Evolutionary conservation across 805 yeast genomes (phyloP).

Genomic region (Saturnispora serradocipensis): DNA sequence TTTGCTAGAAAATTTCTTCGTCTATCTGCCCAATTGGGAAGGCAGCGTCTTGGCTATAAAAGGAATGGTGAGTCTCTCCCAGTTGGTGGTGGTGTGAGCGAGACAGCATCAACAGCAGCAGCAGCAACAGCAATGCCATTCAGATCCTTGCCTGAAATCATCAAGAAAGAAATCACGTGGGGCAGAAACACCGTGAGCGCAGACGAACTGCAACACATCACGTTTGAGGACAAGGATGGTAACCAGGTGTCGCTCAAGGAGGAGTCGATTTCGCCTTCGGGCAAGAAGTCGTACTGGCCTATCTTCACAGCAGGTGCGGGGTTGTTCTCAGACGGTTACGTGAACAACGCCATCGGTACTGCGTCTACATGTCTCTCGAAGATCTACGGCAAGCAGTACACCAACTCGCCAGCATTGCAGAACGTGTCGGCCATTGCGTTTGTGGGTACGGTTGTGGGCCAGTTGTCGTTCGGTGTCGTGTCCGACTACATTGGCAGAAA

Average conservation of each 20-base stretch:
- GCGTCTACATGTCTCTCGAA: conserved; percentile 60
- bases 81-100: no score
- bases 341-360: conserved; percentile 74
- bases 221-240: conserved; percentile 17
- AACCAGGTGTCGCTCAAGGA: conserved; percentile 17
- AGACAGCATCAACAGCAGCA: no score
- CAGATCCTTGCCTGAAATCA: conserved; percentile 9
- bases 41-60: neutral
- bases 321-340: conserved; percentile 86
- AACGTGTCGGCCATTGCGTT: conserved; percentile 84
- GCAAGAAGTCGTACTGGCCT: conserved; percentile 40
- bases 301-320: conserved; percentile 86
- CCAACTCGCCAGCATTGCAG: conserved; percentile 57
- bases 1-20: neutral
- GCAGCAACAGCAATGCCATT: conserved; percentile 9
- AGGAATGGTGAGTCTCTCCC: neutral
- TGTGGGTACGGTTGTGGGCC: conserved; percentile 87
- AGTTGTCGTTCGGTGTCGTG: conserved; percentile 67
- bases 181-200: conserved; percentile 16
- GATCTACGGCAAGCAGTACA: conserved; percentile 57
- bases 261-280: conserved; percentile 19
- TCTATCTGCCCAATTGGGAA: neutral
- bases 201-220: conserved; percentile 16
- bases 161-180: conserved; percentile 22
- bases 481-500: conserved; percentile 79